Conservation (phyloP, 108 stramenopile genomes). For the Aurantiochytrium sp. region DNA sequence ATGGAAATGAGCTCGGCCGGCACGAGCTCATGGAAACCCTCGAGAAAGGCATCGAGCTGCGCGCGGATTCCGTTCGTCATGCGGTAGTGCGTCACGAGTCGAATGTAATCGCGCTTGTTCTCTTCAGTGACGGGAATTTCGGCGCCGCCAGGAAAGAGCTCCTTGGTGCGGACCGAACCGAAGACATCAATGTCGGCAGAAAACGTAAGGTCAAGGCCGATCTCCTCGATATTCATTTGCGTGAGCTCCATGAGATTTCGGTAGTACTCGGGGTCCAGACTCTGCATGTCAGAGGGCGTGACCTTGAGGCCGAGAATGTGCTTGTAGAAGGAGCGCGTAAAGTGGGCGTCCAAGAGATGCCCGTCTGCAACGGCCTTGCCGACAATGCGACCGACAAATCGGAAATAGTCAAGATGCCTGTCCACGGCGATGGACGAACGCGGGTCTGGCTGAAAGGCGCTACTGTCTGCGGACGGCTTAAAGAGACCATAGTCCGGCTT, state of each 20-base stretch:
- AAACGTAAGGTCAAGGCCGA: slow-evolving; percentile 81
- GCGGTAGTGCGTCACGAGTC: slow-evolving; percentile 84
- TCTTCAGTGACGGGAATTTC: slow-evolving; percentile 82
- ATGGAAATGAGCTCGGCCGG: slow-evolving; percentile 81
- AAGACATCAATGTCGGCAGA: slow-evolving; percentile 81
- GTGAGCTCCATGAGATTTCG: slow-evolving; percentile 67
- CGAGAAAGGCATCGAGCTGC: slow-evolving; percentile 89
- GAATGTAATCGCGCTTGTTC: slow-evolving; percentile 83
- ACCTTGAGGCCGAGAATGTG: slow-evolving; percentile 92
- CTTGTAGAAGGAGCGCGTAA: slow-evolving; percentile 94
- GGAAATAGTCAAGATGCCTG: slow-evolving; percentile 88
- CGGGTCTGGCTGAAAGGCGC: slow-evolving; percentile 60
- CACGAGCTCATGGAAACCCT: slow-evolving; percentile 92
- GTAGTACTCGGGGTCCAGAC: slow-evolving; percentile 77
- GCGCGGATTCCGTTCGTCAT: slow-evolving; percentile 88
- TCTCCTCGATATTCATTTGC: slow-evolving; percentile 62
- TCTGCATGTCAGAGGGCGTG: slow-evolving; percentile 76
- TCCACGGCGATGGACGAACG: slow-evolving; percentile 51
- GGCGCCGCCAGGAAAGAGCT: slow-evolving; percentile 81
- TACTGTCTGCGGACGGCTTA: slow-evolving; percentile 87
- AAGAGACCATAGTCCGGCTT: slow-evolving; percentile 95
- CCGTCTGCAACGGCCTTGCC: slow-evolving; percentile 94
- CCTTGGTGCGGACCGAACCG: slow-evolving; percentile 66
- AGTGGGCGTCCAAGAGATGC: slow-evolving; percentile 91
- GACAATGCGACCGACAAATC: slow-evolving; percentile 89